These are phyloP conservation scores for Beta corolliflora DNA, from an alignment of 179 eudicot genomes.

Conservation along the genomic window DNA sequence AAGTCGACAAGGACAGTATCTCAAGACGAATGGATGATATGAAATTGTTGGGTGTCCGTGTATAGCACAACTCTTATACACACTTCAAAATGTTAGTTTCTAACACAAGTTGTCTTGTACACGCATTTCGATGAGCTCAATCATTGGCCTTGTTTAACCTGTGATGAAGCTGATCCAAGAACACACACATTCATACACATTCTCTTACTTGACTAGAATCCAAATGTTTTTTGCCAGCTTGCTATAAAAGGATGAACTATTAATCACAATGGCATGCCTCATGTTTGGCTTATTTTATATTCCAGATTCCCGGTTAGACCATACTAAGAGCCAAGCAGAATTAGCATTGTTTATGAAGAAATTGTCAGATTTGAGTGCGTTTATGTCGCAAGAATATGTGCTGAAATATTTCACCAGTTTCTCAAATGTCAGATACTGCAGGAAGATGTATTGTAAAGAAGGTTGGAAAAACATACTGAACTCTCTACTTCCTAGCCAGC, in stretches of 20 bases:
- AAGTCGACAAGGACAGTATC: too few species aligned
- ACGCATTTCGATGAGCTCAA: background rate
- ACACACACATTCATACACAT: background rate
- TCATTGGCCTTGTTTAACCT: constrained; percentile 14
- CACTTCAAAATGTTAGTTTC: too few species aligned
- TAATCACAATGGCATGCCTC: constrained; percentile 12
- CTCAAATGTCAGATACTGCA: constrained; percentile 20
- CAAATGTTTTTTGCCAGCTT: constrained; percentile 25
- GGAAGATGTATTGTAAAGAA: background rate
- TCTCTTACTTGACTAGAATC: constrained; percentile 10
- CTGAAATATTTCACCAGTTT: constrained; percentile 30
- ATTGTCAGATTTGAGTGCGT: constrained; percentile 26
- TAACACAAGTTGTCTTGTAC: background rate
- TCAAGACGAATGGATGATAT: too few species aligned
- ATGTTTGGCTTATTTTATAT: constrained; percentile 17
- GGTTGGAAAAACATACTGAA: constrained; percentile 6
- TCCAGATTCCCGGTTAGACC: constrained; percentile 36
- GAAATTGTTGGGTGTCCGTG: too few species aligned
- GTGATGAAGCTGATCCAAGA: constrained; percentile 5
- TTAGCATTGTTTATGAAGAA: background rate
- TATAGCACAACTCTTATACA: too few species aligned
- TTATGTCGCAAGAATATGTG: constrained; percentile 33
- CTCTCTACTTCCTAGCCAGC: background rate
- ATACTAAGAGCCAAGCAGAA: constrained; percentile 18
- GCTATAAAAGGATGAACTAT: constrained; percentile 4